These are phyloP conservation scores for Nannochloropsis salina DNA, from an alignment of 108 stramenopile species.

Conservation along the genomic window DNA sequence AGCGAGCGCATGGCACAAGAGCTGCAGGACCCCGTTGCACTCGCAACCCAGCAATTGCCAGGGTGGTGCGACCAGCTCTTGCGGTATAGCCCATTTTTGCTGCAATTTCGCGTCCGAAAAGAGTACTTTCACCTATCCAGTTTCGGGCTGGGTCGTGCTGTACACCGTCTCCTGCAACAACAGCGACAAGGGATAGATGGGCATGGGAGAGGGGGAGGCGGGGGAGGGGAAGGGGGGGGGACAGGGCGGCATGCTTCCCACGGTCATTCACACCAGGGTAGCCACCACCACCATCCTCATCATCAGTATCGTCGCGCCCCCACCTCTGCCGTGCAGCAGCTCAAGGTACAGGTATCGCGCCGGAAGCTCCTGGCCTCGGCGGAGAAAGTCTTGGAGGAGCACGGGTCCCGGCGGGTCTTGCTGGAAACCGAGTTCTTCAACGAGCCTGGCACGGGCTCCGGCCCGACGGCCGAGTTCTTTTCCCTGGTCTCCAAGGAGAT, in stretches of 20 bases:
- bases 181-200: not conserved
- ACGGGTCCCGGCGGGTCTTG: not conserved
- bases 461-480: not conserved
- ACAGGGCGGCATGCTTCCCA: not conserved
- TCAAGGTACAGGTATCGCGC: not conserved
- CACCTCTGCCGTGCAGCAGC: not conserved
- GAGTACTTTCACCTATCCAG: not conserved
- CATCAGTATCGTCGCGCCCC: not conserved
- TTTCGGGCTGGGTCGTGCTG: not conserved
- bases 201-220: not conserved
- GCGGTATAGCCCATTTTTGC: not conserved
- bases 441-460: not conserved
- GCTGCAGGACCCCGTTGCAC: slow-evolving; percentile 12
- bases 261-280: not conserved
- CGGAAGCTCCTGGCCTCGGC: slow-evolving; percentile 1
- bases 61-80: slow-evolving; percentile 7
- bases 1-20: slow-evolving; percentile 14
- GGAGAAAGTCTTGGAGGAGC: not conserved
- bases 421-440: slow-evolving; percentile 4
- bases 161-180: not conserved
- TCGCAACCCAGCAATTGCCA: not conserved
- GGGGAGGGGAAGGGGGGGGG: not conserved
- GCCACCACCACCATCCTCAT: not conserved
- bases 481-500: not conserved
- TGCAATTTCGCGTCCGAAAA: not conserved